phyloP scores from a whole-genome alignment of 2,329 filamentous ascomycete species.

The Seiridium cupressi region DNA sequence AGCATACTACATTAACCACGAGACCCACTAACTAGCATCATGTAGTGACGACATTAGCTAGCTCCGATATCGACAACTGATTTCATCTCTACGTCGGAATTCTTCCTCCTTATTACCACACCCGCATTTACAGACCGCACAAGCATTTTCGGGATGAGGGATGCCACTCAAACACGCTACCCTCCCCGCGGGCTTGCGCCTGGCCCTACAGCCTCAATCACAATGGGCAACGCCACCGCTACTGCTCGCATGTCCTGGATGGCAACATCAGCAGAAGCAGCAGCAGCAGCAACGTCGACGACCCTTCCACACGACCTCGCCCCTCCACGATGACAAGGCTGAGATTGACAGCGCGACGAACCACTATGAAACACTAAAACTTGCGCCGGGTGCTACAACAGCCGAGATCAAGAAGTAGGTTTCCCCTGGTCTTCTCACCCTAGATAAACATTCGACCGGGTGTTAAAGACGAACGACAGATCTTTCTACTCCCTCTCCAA shows the following conservation, averaged over 20 bases:
- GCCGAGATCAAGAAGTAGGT: constrained; percentile 80
- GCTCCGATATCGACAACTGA: too few relatives aligned
- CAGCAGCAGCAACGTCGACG: constrained; percentile 8
- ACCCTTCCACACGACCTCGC: constrained; percentile 43
- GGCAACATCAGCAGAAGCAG: constrained; percentile 1
- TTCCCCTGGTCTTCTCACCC: neutral
- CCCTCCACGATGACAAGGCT: constrained; percentile 24
- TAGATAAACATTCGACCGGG: neutral
- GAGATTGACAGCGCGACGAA: constrained; percentile 43
- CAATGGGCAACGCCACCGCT: neutral
- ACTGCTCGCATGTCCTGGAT: too few relatives aligned
- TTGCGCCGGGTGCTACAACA: constrained; percentile 67
- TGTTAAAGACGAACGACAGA: constrained; percentile 29
- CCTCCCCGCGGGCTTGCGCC: constrained; percentile 24
- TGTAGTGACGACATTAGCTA: too few relatives aligned
- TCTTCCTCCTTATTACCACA: neutral
- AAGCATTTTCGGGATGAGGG: constrained; percentile 7
- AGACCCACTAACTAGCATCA: too few relatives aligned
- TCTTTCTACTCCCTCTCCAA: constrained; percentile 92
- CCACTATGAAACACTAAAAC: constrained; percentile 79
- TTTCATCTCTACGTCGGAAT: neutral
- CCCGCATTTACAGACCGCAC: neutral
- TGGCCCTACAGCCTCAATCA: constrained; percentile 6
- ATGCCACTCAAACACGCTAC: constrained; percentile 18
- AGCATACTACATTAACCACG: too few relatives aligned